Percentiles rank a stretch among this genome's conserved stretches.
These are phyloP conservation scores for Fusarium oligoseptatum DNA, from an alignment of 2,329 filamentous ascomycete genomes.

Conservation along the genomic window DNA sequence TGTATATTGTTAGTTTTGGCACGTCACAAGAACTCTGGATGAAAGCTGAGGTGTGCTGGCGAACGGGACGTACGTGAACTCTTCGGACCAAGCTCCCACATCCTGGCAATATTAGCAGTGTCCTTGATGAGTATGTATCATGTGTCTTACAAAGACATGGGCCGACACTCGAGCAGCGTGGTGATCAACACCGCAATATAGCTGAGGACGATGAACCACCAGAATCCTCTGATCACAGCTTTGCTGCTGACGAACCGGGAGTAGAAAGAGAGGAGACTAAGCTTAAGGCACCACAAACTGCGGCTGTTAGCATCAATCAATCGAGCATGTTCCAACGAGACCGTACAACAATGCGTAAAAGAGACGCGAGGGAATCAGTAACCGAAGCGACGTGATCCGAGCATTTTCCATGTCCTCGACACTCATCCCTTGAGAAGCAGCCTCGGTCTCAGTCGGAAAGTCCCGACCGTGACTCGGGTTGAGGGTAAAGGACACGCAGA, in stretches of 20 bases:
- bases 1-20: not conserved
- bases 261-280: slow-evolving; percentile 46
- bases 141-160: slow-evolving; percentile 33
- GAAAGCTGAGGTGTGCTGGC: not conserved
- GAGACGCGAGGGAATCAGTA: slow-evolving; percentile 41
- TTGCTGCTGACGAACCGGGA: slow-evolving; percentile 46
- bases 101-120: not conserved
- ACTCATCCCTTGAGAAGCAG: slow-evolving; percentile 17
- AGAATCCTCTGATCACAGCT: slow-evolving; percentile 22
- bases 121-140: too few relatives aligned
- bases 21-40: not conserved
- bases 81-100: slow-evolving; percentile 14
- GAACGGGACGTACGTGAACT: not conserved
- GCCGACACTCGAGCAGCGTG: slow-evolving; percentile 43
- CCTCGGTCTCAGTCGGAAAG: slow-evolving; percentile 16
- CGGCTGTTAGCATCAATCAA: not conserved
- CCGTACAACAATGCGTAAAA: slow-evolving; percentile 44
- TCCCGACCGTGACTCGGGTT: slow-evolving; percentile 37
- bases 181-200: slow-evolving; percentile 41
- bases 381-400: slow-evolving; percentile 33
- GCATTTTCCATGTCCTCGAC: slow-evolving; percentile 25
- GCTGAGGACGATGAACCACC: slow-evolving; percentile 39
- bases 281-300: slow-evolving; percentile 47
- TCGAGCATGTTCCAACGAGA: not conserved
- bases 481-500: slow-evolving; percentile 39